Conservation (phyloP, 345 rosid species). For the Acer saccharum region DNA sequence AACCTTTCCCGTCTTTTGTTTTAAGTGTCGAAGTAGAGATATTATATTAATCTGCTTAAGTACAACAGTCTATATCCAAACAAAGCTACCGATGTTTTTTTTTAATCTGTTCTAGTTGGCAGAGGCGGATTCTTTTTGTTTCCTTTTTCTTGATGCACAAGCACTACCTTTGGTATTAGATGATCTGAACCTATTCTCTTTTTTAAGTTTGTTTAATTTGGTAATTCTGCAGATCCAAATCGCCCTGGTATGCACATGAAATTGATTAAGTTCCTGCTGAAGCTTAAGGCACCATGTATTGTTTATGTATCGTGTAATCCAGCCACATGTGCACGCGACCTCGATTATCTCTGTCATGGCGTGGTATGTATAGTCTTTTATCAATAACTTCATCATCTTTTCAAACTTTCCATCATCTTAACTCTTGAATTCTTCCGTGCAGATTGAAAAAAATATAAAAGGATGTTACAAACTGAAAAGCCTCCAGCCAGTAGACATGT, state of each 20-base stretch:
- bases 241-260: slow-evolving; percentile 98
- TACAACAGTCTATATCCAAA: neutral
- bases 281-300: slow-evolving; percentile 74
- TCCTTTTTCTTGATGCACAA: neutral
- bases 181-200: neutral
- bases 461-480: slow-evolving; percentile 78
- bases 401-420: neutral
- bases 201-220: slow-evolving; percentile 1
- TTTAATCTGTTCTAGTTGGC: neutral
- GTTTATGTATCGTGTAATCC: slow-evolving; percentile 94
- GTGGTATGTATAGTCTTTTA: slow-evolving; percentile 47
- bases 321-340: slow-evolving; percentile 91
- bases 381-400: neutral
- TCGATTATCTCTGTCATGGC: slow-evolving; percentile 92
- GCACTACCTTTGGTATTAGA: neutral
- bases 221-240: slow-evolving; percentile 73
- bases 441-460: slow-evolving; percentile 63
- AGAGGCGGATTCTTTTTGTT: neutral
- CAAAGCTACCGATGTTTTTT: neutral
- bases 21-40: neutral
- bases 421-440: slow-evolving; percentile 29
- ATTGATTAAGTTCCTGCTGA: slow-evolving; percentile 79
- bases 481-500: slow-evolving; percentile 92
- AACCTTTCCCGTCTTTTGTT: neutral
- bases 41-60: neutral